These are phyloP conservation scores for Henckelia pumila DNA, from an alignment of 257 asterid genomes.

Conservation along the genomic window DNA sequence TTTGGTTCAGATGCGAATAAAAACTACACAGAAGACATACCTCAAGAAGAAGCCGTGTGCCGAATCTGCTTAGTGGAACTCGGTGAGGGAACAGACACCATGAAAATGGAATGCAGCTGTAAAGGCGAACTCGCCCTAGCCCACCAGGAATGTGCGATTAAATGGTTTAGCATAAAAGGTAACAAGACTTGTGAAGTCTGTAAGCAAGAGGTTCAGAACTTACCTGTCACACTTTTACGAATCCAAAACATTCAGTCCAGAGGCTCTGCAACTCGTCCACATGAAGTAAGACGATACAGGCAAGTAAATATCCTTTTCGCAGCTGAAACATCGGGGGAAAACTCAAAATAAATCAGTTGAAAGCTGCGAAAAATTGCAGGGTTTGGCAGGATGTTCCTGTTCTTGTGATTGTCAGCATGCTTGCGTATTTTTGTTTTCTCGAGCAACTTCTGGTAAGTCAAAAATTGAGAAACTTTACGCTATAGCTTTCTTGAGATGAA, in stretches of 20 bases:
- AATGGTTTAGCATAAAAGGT: constrained; percentile 97
- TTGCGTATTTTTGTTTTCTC: constrained; percentile 88
- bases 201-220: constrained; percentile 78
- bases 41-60: constrained; percentile 87
- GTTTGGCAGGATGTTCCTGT: constrained; percentile 93
- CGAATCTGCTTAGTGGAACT: constrained; percentile 87
- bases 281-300: constrained; percentile 60
- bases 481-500: not conserved
- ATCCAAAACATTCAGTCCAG: constrained; percentile 49
- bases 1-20: constrained; percentile 51
- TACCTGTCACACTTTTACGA: constrained; percentile 79
- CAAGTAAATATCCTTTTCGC: constrained; percentile 29
- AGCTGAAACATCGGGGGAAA: constrained; percentile 10
- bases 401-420: constrained; percentile 93
- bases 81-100: constrained; percentile 68
- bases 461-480: not conserved
- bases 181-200: constrained; percentile 92
- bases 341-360: constrained; percentile 19
- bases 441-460: constrained; percentile 90
- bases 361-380: constrained; percentile 39
- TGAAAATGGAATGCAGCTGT: constrained; percentile 93
- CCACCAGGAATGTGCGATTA: constrained; percentile 87
- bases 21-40: constrained; percentile 64
- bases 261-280: constrained; percentile 41
- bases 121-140: constrained; percentile 97